Evolutionary conservation across 805 yeast genomes (phyloP).

Genomic region (Saccharomycopsis amapae): DNA sequence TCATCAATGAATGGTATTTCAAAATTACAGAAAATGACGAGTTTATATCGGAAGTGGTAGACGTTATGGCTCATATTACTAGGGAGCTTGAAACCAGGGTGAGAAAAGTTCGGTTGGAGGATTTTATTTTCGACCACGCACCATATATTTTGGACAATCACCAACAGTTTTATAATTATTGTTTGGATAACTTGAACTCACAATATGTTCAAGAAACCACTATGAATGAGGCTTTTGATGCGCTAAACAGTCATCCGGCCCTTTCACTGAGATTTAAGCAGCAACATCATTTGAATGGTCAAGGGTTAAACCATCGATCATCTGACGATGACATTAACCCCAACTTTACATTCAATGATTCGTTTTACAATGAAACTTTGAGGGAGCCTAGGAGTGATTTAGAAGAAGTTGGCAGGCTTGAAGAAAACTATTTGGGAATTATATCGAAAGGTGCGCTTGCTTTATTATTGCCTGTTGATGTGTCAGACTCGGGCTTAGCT

Average conservation of each 20-base stretch:
- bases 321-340: neutral
- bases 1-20: constrained; percentile 41
- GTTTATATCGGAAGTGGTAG: constrained; percentile 35
- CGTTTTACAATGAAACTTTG: constrained; percentile 4
- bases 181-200: constrained; percentile 27
- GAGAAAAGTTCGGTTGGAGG: constrained; percentile 29
- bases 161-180: constrained; percentile 28
- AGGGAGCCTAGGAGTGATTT: too few relatives aligned
- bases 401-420: constrained; percentile 19
- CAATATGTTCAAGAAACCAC: constrained; percentile 29
- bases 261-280: constrained; percentile 22
- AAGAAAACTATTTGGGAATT: constrained; percentile 31
- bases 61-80: constrained; percentile 34
- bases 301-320: neutral
- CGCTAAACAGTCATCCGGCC: constrained; percentile 31
- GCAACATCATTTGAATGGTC: too few relatives aligned
- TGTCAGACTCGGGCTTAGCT: constrained; percentile 34
- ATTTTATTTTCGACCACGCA: constrained; percentile 38
- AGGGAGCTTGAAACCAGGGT: constrained; percentile 33
- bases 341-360: constrained; percentile 6
- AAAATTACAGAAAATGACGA: constrained; percentile 36
- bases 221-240: constrained; percentile 31
- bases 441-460: constrained; percentile 32
- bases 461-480: constrained; percentile 36
- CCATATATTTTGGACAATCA: constrained; percentile 37